Evolutionary conservation across 2,329 filamentous ascomycete species (phyloP), one percentile per base, ranked within the genome.

Genomic region (Chalara sp.): DNA sequence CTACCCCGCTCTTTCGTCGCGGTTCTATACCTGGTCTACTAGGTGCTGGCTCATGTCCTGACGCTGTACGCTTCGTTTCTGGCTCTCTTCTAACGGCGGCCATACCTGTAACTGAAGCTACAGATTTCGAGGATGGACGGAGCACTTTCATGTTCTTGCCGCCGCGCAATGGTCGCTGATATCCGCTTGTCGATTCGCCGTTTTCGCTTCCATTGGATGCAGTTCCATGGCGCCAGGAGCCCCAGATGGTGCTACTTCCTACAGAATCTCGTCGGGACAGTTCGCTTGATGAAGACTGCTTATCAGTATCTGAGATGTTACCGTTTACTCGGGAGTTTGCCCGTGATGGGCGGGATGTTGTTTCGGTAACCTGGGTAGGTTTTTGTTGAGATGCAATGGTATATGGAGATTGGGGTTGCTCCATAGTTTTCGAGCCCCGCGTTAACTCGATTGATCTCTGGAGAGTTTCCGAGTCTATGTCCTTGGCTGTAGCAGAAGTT

Each of bases 71-170:
- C 1, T 71, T 69, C 8, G 76, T 75, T 1, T 71, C 70, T 0
- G 61, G 54, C 5, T 63, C 59, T 10, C 62, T 61, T 28, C 31
- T 53, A 29, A 56, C 33, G 1, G 71, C 30, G 10, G 46, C 71
- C 2, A 70, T 68, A 21, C 21, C 21, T 21, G 21, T 21, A 7
- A 76, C 75, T 1, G 70, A 68, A 1, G 84, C 78, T 30, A 71
- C 70, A 28, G 83, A 75, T 65, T 89, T 93, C 50, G 77, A 78
- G 51, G 77, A 78, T 1, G 92, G 84, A 63, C 90, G 89, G 48
- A 97, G 74, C 1, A 96, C 86, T 72, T 96, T 97, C 86, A 97
- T 97, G 47, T 83, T 84, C 46, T 86, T 80, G 13, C 72, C 69
- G 45, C 82, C 74, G 63, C 81, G 70, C 57, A 84, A 74, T 59